Base-by-base conservation (phyloP, 148 eudicot genomes). In the Diospyros kaki region DNA sequence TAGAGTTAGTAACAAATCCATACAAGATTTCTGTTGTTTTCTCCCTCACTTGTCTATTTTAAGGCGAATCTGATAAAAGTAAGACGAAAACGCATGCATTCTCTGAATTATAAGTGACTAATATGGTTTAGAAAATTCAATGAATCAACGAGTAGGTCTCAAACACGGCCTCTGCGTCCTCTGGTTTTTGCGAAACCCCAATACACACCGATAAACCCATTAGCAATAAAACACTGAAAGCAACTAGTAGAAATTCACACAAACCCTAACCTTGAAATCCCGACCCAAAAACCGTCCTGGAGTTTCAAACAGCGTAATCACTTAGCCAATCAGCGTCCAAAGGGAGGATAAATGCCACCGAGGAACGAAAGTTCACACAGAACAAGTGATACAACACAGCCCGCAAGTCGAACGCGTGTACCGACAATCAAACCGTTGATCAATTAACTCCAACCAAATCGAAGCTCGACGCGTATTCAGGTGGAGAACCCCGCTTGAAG, bases 211-310 rank as follows among this genome's bases (percentile, higher is more conserved):
- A 38, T 40, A 40, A 11, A 1, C 12, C 6, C 40, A 70, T 14
- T 14, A 14, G 14, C 13, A 10, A n/a, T 3, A 42, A 44, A 72
- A 43, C 3, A 43, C 7, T 9, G 12, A 70, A 14, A 51, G 61
- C 8, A 40, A 53, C 52, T 9, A 71, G 28, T 9, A 46, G 3
- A 9, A 56, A 13, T 54, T 46, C 51, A 9, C 73, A 69, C 2
- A 71, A 75, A 53, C 75, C 80, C 80, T 53, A 71, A 70, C 58
- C 72, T 64, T 64, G 8, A 42, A 18, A 41, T 59, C 64, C 6
- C 8, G 69, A 18, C 59, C 9, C 51, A 38, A 63, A 14, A 8
- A 8, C 53, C 58, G 38, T 52, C 59, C 61, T 51, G 42, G 54
- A 28, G 54, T 43, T 6, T 54, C 5, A 54, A 66, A 54, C 5